Evolutionary conservation across 1,139 yeast species (phyloP), one percentile per base, ranked within the genome.

Genomic region (Zygoascus hellenicus): DNA sequence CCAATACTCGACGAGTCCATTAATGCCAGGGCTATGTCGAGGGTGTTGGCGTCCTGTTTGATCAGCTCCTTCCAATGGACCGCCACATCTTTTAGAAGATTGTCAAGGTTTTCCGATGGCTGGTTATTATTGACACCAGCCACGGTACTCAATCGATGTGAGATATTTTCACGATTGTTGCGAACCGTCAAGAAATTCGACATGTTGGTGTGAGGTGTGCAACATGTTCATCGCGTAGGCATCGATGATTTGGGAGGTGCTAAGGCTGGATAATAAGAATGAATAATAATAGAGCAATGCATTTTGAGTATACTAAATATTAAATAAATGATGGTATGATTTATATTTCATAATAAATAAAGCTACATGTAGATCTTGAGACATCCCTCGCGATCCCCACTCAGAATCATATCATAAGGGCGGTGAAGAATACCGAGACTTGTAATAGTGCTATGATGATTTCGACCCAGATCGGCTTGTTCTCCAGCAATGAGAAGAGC

Each of bases 1-100:
- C 97, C 97, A 30, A 89, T 95, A 1, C 96, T 85, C 2, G 95
- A 81, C 56, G 81, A 83, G 63, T 90, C 97, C 56, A 88, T 70
- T 50, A 90, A 70, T 0, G 92, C 79, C 41, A 90, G 71, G 0
- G 96, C 96, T 48, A 83, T 71, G 58, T 88, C 96, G 38, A 90
- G 72, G 0, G 96, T 95, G 62, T 87, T 88, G 45, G 94, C 73
- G 50, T 72, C 62, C 51, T 71, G 69, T 30, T 66, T 63, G 39
- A 71, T 65, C 5, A 74, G 64, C 42, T 66, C 70, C 42, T 57
- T 57, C 62, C 64, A 62, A 35, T 59, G 59, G 14, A 42, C 33
- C 3, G 53, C 48, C 9, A 58, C 58, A 11, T 51, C 54, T 10
- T 49, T 48, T 14, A 58, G 42, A 17, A 58, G 47, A 26, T 46